These are phyloP conservation scores for Aspergillus coremiiformis DNA, from an alignment of 495 filamentous ascomycete genomes.

Conservation along the genomic window DNA sequence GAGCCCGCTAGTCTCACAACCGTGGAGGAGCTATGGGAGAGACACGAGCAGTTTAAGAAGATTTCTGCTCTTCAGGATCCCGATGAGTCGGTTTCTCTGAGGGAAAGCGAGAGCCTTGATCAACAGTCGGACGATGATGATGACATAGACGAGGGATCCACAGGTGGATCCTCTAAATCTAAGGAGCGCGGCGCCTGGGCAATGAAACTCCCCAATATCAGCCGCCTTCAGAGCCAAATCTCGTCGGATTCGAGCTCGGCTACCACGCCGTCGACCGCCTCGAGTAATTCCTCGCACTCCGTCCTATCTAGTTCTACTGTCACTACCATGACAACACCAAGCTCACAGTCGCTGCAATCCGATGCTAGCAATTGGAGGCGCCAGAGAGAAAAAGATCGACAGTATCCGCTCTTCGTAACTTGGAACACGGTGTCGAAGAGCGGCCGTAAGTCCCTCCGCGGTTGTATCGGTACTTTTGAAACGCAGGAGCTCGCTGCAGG, in stretches of 20 bases:
- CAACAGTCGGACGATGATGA: conserved; percentile 23
- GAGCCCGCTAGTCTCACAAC: conserved; percentile 50
- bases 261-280: conserved; percentile 38
- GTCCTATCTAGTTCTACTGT: conserved; percentile 36
- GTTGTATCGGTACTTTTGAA: conserved; percentile 96
- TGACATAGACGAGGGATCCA: conserved; percentile 21
- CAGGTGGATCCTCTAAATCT: neutral
- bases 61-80: conserved; percentile 24
- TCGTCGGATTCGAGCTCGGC: conserved; percentile 40
- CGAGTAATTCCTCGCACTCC: conserved; percentile 38
- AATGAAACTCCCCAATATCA: conserved; percentile 28
- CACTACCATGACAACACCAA: conserved; percentile 41
- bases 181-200: conserved; percentile 11
- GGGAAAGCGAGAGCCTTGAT: conserved; percentile 9
- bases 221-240: conserved; percentile 27
- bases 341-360: conserved; percentile 32
- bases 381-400: conserved; percentile 21
- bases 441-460: conserved; percentile 63
- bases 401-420: conserved; percentile 79
- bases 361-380: conserved; percentile 10
- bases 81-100: conserved; percentile 15
- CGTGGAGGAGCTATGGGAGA: conserved; percentile 66
- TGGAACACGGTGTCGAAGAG: conserved; percentile 73
- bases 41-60: conserved; percentile 42
- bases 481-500: conserved; percentile 64